phyloP scores from a whole-genome alignment of 306 rosid genomes.

The Aeschynomene evenia region DNA sequence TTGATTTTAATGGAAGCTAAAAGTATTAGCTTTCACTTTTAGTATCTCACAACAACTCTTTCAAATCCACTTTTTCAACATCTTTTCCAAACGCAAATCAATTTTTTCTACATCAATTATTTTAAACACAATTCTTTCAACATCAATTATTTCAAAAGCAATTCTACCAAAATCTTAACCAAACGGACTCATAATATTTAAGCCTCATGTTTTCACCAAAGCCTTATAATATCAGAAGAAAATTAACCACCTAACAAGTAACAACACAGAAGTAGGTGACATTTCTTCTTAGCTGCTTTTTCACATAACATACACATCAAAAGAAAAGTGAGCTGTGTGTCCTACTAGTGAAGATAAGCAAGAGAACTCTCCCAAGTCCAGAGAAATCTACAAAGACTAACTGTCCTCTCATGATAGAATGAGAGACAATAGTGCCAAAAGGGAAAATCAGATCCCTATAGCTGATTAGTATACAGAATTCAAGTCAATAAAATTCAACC shows the following conservation, averaged over 20 bases:
- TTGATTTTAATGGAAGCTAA: too few species aligned
- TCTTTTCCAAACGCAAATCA: too few species aligned
- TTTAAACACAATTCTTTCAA: too few species aligned
- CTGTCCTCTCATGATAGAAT: slow-evolving; percentile 1
- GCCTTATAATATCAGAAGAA: slow-evolving; percentile 10
- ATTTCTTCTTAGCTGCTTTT: slow-evolving; percentile 1
- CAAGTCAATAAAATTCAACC: slow-evolving; percentile 7
- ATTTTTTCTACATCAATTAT: too few species aligned
- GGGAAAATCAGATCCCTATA: not conserved
- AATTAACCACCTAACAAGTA: not conserved
- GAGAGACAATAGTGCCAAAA: not conserved
- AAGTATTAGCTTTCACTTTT: too few species aligned
- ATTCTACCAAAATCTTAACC: too few species aligned
- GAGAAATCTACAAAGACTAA: slow-evolving; percentile 12
- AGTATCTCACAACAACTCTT: too few species aligned
- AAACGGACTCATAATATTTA: too few species aligned
- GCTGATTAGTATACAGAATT: not conserved
- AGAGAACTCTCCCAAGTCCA: slow-evolving; percentile 25
- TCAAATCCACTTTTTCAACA: too few species aligned
- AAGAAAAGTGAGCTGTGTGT: not conserved
- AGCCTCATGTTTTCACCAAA: slow-evolving; percentile 10
- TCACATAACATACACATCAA: not conserved
- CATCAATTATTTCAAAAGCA: too few species aligned
- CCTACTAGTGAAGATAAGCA: slow-evolving; percentile 17
- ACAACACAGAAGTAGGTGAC: not conserved